Conservation (phyloP, 768 basidiomycete genomes). For the Amanita phalloides region DNA sequence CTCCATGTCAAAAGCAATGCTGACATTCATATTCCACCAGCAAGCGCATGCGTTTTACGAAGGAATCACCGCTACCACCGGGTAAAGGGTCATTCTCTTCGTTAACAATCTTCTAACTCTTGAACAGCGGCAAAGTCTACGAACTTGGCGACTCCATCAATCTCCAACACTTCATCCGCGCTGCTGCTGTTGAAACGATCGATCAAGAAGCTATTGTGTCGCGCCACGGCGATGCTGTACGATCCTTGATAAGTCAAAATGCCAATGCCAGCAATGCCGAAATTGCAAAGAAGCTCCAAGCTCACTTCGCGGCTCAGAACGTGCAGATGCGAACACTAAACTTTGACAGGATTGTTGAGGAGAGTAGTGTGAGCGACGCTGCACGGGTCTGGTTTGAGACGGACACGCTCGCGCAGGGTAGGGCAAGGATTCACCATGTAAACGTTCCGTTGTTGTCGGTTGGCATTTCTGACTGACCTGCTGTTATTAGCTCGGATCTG, state of each 20-base stretch:
- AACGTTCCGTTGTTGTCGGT: neutral
- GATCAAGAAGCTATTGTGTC: constrained; percentile 14
- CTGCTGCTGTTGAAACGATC: constrained; percentile 18
- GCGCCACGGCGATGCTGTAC: constrained; percentile 16
- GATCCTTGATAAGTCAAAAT: constrained; percentile 16
- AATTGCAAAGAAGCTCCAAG: neutral
- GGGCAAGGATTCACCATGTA: neutral
- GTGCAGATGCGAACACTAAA: constrained; percentile 16
- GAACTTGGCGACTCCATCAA: constrained; percentile 18
- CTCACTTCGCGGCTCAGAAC: constrained; percentile 11
- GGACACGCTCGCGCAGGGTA: neutral
- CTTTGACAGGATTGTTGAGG: constrained; percentile 12
- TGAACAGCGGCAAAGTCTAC: constrained; percentile 15
- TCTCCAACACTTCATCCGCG: constrained; percentile 20
- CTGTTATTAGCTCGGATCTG: neutral
- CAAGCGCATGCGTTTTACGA: neutral
- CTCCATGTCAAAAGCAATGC: neutral
- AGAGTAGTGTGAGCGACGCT: neutral
- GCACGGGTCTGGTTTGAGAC: neutral
- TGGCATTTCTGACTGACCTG: neutral
- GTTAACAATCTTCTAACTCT: neutral
- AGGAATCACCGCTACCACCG: neutral
- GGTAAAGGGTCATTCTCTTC: neutral
- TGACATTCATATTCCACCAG: neutral
- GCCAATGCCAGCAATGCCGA: constrained; percentile 5